Evolutionary conservation across 352 stramenopile genomes (phyloP).

Genomic region (Globisporangium acanthophoron): DNA sequence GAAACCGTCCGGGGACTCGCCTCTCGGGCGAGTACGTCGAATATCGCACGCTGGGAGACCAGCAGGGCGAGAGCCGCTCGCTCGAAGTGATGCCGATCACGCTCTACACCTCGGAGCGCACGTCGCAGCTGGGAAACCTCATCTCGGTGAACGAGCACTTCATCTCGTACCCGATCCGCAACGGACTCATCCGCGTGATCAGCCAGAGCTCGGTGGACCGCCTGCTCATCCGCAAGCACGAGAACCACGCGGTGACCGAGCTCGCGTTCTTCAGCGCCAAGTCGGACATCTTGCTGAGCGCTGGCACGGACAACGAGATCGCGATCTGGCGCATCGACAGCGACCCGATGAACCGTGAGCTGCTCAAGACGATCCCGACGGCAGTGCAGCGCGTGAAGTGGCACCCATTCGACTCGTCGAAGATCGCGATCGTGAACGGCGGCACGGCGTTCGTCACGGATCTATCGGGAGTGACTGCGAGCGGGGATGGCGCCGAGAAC

Average conservation of each 20-base stretch:
- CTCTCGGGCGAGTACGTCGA: constrained; percentile 48
- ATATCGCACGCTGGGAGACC: constrained; percentile 39
- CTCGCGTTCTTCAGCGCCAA: constrained; percentile 70
- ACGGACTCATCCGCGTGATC: constrained; percentile 81
- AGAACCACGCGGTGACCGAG: constrained; percentile 65
- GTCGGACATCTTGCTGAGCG: constrained; percentile 62
- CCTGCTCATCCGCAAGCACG: constrained; percentile 68
- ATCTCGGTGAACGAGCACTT: constrained; percentile 82
- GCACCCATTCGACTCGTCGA: constrained; percentile 70
- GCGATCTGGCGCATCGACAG: constrained; percentile 64
- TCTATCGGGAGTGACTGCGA: constrained; percentile 37
- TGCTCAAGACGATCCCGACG: constrained; percentile 58
- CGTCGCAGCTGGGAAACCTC: constrained; percentile 63
- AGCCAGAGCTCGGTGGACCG: constrained; percentile 74
- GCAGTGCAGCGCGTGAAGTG: constrained; percentile 69
- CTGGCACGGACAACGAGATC: constrained; percentile 68
- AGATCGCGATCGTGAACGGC: constrained; percentile 69
- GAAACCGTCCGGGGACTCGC: constrained; percentile 37
- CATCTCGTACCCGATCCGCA: constrained; percentile 84
- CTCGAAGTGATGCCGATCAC: constrained; percentile 84
- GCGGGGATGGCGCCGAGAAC: constrained; percentile 40
- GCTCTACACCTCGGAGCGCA: constrained; percentile 74
- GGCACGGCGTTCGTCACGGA: constrained; percentile 60
- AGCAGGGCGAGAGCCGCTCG: constrained; percentile 35
- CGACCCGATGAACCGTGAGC: constrained; percentile 62